Percentiles rank a stretch among this genome's conserved stretches.
phyloP scores from a whole-genome alignment of 805 yeast genomes.

The Yarrowia sp. region DNA sequence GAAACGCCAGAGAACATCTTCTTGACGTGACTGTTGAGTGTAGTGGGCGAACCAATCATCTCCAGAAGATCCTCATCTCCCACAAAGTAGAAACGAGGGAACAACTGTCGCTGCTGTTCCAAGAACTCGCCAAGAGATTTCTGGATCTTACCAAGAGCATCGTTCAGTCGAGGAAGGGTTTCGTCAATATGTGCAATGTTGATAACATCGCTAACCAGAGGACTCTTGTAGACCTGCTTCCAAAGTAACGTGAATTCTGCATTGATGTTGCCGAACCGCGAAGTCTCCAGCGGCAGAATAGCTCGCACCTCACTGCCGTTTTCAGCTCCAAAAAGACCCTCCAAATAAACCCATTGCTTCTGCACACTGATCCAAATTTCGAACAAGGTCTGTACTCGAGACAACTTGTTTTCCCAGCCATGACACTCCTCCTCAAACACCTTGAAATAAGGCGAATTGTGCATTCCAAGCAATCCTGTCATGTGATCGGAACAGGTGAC shows the following conservation, averaged over 20 bases:
- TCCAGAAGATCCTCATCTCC: conserved; percentile 90
- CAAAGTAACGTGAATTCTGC: conserved; percentile 56
- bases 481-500: conserved; percentile 59
- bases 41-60: conserved; percentile 63
- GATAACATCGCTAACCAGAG: conserved; percentile 53
- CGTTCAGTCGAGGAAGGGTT: conserved; percentile 50
- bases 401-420: conserved; percentile 56
- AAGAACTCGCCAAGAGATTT: conserved; percentile 71
- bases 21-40: conserved; percentile 50
- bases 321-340: conserved; percentile 61
- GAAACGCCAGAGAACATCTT: conserved; percentile 71
- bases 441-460: conserved; percentile 57
- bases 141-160: conserved; percentile 55
- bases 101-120: conserved; percentile 71
- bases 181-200: conserved; percentile 48
- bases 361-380: conserved; percentile 82
- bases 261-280: conserved; percentile 61
- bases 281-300: conserved; percentile 66
- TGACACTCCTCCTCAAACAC: conserved; percentile 57
- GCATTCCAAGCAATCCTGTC: conserved; percentile 64
- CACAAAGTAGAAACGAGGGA: conserved; percentile 79
- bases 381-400: conserved; percentile 48
- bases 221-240: conserved; percentile 48
- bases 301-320: conserved; percentile 53
- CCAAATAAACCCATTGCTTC: conserved; percentile 81